Conservation (phyloP, 257 asterid genomes). For the Solanum piurae region DNA sequence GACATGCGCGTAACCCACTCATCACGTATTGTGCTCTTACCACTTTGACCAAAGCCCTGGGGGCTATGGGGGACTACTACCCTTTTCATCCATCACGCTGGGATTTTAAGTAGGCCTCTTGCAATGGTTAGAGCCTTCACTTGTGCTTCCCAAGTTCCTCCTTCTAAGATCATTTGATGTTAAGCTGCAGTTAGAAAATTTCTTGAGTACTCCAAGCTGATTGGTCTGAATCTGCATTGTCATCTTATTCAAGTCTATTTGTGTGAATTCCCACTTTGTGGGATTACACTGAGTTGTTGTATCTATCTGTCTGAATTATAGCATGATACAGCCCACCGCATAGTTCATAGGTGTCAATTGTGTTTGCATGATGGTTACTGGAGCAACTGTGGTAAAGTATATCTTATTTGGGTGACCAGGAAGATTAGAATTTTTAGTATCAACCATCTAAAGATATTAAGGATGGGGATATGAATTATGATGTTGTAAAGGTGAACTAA, state of each 20-base stretch:
- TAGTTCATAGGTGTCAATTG: background rate
- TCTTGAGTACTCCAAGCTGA: background rate
- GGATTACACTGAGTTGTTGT: background rate
- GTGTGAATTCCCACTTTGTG: background rate
- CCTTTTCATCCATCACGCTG: background rate
- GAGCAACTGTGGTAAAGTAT: background rate
- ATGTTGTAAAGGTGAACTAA: background rate
- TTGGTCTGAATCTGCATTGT: background rate
- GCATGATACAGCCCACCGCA: background rate
- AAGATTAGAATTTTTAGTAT: background rate
- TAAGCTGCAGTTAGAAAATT: background rate
- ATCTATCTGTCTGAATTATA: background rate
- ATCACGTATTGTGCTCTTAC: background rate
- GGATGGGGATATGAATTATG: background rate
- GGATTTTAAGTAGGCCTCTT: background rate
- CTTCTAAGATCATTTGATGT: background rate
- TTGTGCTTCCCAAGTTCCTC: background rate
- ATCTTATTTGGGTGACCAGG: background rate
- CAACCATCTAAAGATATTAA: background rate
- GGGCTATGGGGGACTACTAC: background rate
- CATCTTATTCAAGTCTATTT: background rate
- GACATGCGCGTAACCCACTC: background rate
- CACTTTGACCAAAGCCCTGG: background rate
- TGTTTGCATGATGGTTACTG: background rate
- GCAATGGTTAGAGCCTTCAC: background rate